Evolutionary conservation across 108 stramenopile genomes (phyloP).

Genomic region (Schizochytrium sp.): DNA sequence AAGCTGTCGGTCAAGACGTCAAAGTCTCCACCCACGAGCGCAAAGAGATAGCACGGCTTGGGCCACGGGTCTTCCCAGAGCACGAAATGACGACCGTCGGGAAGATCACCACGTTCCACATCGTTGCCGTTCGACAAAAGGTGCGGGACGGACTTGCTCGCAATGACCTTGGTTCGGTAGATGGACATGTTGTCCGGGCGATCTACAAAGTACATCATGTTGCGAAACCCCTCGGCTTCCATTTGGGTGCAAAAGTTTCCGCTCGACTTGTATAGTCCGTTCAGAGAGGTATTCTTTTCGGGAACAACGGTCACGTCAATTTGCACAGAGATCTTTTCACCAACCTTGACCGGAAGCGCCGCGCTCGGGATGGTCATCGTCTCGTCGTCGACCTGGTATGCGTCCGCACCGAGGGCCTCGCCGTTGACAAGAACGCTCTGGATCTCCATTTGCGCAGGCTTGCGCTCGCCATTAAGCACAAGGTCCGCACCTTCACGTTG

Average conservation of each 20-base stretch:
- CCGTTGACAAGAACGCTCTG: conserved; percentile 30
- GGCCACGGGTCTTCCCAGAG: conserved; percentile 86
- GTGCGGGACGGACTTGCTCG: conserved; percentile 67
- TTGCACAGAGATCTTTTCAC: conserved; percentile 23
- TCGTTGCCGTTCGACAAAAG: conserved; percentile 85
- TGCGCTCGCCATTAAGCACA: conserved; percentile 73
- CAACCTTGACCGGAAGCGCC: neutral
- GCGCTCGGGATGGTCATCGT: neutral
- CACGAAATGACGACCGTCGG: conserved; percentile 57
- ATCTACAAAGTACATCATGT: conserved; percentile 87
- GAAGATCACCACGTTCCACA: conserved; percentile 47
- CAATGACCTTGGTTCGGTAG: conserved; percentile 67
- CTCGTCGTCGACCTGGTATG: conserved; percentile 43
- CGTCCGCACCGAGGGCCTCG: conserved; percentile 42
- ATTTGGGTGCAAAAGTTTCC: conserved; percentile 85
- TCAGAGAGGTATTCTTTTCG: conserved; percentile 76
- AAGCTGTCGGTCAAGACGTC: conserved; percentile 42
- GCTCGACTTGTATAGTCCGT: conserved; percentile 78
- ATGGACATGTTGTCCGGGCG: conserved; percentile 89
- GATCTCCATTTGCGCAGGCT: conserved; percentile 41
- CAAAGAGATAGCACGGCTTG: conserved; percentile 89
- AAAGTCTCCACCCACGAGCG: conserved; percentile 70
- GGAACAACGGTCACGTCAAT: conserved; percentile 67
- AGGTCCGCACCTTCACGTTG: conserved; percentile 35
- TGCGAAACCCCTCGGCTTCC: conserved; percentile 65